Conservation (phyloP, 176 grass and related monocot genomes). For the Triticum monococcum region DNA sequence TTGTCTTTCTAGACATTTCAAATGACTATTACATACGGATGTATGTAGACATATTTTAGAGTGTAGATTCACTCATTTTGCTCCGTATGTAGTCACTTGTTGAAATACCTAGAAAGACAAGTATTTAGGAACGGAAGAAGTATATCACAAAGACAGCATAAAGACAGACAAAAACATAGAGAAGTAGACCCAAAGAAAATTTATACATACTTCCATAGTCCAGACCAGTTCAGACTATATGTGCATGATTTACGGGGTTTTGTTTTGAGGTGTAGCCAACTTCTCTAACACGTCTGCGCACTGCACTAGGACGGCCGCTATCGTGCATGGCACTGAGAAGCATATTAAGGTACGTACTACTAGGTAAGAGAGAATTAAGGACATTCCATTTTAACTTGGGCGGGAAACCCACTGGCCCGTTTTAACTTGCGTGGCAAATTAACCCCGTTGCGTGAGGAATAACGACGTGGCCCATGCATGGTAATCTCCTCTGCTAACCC, state of each 20-base stretch:
- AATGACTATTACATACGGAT: no score
- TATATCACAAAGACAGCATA: neutral
- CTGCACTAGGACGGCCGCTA: neutral
- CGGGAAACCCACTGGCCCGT: neutral
- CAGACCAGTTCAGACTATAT: neutral
- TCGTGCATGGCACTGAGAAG: slow-evolving; percentile 31
- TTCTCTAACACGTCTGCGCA: slow-evolving; percentile 12
- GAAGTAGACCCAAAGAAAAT: neutral
- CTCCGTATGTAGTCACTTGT: no score
- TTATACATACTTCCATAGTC: neutral
- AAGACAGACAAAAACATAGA: neutral
- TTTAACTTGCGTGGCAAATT: neutral
- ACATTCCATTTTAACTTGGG: slow-evolving; percentile 26
- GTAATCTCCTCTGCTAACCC: neutral
- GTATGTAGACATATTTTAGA: no score
- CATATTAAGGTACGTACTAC: neutral
- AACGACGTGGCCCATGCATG: neutral
- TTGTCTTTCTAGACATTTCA: no score
- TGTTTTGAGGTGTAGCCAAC: neutral
- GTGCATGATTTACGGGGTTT: neutral
- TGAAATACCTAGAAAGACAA: no score
- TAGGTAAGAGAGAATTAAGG: slow-evolving; percentile 7
- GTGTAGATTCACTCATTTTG: no score
- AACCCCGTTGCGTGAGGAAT: slow-evolving; percentile 1
- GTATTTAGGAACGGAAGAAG: no score